A percentile compares a stretch with the other conserved stretches of the same genome.
phyloP scores from a whole-genome alignment of 495 filamentous ascomycete species.

The Aspergillus diversus region DNA sequence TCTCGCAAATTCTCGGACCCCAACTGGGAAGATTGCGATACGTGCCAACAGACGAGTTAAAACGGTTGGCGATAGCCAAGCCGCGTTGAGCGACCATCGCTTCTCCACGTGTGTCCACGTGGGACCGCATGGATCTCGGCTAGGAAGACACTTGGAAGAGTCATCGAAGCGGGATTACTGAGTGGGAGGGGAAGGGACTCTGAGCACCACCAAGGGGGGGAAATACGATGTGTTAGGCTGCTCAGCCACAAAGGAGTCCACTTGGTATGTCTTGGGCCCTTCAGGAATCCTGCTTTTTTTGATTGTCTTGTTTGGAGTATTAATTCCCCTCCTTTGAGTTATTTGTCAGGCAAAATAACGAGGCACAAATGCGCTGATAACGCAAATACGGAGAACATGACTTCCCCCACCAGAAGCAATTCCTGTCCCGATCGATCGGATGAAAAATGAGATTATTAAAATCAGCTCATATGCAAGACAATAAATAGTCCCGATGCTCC shows the following conservation, averaged over 20 bases:
- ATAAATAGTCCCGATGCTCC: constrained; percentile 18
- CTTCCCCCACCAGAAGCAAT: not conserved
- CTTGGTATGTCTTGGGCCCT: constrained; percentile 9
- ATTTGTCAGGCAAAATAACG: not conserved
- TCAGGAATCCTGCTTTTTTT: not conserved
- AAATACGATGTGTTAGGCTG: constrained; percentile 6
- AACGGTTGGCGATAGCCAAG: constrained; percentile 18
- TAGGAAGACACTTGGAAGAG: constrained; percentile 37
- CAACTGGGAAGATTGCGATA: constrained; percentile 12
- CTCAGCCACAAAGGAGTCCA: constrained; percentile 24
- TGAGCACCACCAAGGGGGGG: not conserved
- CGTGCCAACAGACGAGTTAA: constrained; percentile 12
- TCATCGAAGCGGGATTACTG: constrained; percentile 12
- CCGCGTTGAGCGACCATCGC: constrained; percentile 19
- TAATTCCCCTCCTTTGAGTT: not conserved
- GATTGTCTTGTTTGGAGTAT: not conserved
- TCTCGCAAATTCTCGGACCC: not conserved
- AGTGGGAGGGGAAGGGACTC: not conserved
- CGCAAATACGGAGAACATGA: not conserved
- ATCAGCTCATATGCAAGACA: constrained; percentile 22
- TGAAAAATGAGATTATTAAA: constrained; percentile 7
- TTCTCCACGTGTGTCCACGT: constrained; percentile 48
- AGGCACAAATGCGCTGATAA: not conserved
- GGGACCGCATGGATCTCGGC: constrained; percentile 42
- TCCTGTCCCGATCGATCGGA: constrained; percentile 14